Conservation (phyloP, 2,329 filamentous ascomycete species). For the Aspergillus sojae region DNA sequence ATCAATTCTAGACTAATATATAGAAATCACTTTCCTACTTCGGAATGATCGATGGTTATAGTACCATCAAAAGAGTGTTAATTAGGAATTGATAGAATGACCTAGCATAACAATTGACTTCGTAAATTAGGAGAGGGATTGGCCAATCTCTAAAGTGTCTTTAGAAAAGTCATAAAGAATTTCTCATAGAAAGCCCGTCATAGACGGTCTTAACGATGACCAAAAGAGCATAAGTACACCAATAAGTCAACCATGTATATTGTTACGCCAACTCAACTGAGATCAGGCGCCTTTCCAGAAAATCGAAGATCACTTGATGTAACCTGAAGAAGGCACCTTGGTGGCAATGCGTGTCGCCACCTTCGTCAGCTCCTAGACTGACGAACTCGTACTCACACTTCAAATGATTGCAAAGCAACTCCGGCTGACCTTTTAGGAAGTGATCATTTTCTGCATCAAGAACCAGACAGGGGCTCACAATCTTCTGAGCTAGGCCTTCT, state of each 20-base stretch:
- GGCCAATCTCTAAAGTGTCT: too few species aligned
- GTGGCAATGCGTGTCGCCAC: constrained; percentile 5
- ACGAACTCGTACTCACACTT: not conserved
- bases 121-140: too few species aligned
- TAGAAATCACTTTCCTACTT: too few species aligned
- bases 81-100: too few species aligned
- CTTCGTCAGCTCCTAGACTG: not conserved
- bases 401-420: not conserved
- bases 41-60: too few species aligned
- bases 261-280: not conserved
- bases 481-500: not conserved
- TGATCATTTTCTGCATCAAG: constrained; percentile 5
- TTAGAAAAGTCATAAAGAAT: too few species aligned
- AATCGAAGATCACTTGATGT: constrained; percentile 6
- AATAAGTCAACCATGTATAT: not conserved
- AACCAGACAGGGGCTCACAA: not conserved
- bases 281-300: not conserved
- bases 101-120: too few species aligned
- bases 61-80: too few species aligned
- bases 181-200: too few species aligned
- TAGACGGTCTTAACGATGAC: too few species aligned
- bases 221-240: too few species aligned
- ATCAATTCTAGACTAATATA: too few species aligned
- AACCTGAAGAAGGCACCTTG: constrained; percentile 3
- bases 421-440: constrained; percentile 4